phyloP scores from a whole-genome alignment of 371 early-diverging fungal species.

The Phascolomyces articulosus region DNA sequence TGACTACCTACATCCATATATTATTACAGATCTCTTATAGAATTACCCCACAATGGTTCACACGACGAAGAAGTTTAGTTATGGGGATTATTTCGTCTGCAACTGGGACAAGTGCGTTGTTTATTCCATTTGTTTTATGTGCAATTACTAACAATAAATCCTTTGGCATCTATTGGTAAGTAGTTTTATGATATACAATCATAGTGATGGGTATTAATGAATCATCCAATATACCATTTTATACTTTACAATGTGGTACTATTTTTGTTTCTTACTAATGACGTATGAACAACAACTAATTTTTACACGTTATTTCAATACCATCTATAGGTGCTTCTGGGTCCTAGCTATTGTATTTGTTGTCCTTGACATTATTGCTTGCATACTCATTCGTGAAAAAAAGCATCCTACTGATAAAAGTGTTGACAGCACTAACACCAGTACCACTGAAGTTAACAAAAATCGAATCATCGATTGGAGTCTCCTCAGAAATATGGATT shows the following conservation, averaged over 20 bases:
- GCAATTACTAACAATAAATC: neutral
- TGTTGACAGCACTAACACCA: too few relatives aligned
- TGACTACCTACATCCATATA: neutral
- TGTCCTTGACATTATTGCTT: neutral
- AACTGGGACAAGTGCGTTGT: neutral
- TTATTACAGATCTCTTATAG: neutral
- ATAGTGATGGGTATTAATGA: too few relatives aligned
- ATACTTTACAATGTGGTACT: neutral
- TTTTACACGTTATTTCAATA: too few relatives aligned
- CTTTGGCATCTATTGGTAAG: neutral
- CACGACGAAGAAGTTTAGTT: neutral
- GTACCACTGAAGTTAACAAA: too few relatives aligned
- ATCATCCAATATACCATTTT: too few relatives aligned
- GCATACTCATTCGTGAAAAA: neutral
- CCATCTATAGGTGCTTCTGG: neutral
- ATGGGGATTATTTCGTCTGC: neutral
- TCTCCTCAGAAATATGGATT: neutral
- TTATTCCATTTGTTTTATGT: neutral
- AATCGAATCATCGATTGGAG: neutral
- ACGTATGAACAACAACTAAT: too few relatives aligned
- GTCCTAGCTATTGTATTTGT: neutral
- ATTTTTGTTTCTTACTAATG: too few relatives aligned
- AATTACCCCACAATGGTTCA: neutral
- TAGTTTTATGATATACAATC: neutral
- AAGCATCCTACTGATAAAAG: too few relatives aligned